A percentile compares a stretch with the other conserved stretches of the same genome.
phyloP scores from a whole-genome alignment of 768 basidiomycete species.

The Pleurotus tuber-regium region DNA sequence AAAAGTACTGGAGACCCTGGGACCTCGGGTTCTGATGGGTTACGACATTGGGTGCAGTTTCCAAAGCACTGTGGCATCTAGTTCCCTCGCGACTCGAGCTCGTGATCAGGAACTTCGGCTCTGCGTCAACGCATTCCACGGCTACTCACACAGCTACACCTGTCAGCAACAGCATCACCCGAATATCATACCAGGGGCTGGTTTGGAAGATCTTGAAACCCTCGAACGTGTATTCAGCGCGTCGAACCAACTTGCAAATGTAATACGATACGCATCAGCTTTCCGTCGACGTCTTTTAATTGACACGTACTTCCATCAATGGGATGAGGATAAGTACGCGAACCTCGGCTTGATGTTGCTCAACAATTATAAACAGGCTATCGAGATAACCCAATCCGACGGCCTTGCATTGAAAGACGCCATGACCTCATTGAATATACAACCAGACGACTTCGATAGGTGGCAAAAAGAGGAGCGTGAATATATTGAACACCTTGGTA shows the following conservation, averaged over 20 bases:
- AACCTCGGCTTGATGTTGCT: no score
- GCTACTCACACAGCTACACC: constrained; percentile 26
- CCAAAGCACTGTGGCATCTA: constrained; percentile 18
- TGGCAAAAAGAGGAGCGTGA: constrained; percentile 21
- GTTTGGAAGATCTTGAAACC: no score
- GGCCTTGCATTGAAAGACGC: constrained; percentile 20
- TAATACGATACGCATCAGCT: no score
- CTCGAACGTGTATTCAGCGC: no score
- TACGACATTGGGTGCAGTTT: constrained; percentile 30
- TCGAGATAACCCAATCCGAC: no score
- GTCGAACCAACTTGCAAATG: no score
- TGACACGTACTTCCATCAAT: no score
- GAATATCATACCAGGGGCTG: constrained; percentile 19
- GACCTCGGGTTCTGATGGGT: constrained; percentile 18
- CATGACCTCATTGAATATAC: constrained; percentile 14
- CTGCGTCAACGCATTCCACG: constrained; percentile 15
- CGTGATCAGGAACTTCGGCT: constrained; percentile 18
- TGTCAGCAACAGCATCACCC: constrained; percentile 24
- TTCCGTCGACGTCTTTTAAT: no score
- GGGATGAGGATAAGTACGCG: no score
- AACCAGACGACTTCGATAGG: constrained; percentile 16
- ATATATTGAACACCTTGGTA: constrained; percentile 23
- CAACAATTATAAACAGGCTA: no score
- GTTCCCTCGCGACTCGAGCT: constrained; percentile 17
- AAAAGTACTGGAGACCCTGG: constrained; percentile 19